Base-by-base conservation (phyloP, 176 grass and related monocot species). In the Rhynchospora pubera region DNA sequence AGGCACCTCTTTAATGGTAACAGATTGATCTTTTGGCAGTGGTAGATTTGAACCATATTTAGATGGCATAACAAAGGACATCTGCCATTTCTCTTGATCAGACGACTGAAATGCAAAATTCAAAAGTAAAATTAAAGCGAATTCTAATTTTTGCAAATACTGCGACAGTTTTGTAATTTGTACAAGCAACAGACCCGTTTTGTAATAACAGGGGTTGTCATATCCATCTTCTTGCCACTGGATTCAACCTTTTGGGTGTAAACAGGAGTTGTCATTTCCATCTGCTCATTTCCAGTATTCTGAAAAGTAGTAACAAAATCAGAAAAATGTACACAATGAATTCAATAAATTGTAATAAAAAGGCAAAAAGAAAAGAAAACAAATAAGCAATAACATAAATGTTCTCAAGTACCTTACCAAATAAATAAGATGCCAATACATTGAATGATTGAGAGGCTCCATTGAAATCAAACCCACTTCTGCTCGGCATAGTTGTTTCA, bases 181-280 rank as follows among this genome's bases (percentile, higher is more conserved):
- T 62, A 67, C 62, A 63, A 19, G 34, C 16, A 10, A 28, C 69
- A 13, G 75, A 90, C 90, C 87, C 87, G 85, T 83, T 83, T 97
- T 63, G 92, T 94, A 86, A 97, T 88, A 62, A 97, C 95, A 30
- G 92, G 95, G 15, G 95, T 97, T 28, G 95, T 94, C 95, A 94
- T 97, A 21, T 97, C 92, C 95, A 97, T 94, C 10, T 80, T 89
- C 88, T 93, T 78, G 3, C 92, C 70, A 19, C 42, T 68, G 18
- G 60, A 43, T 47, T 89, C 87, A 7, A 81, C 84, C 79, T 93
- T 92, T 57, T 66, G 53, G 62, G 90, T 94, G 68, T 87, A 87
- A 82, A 97, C 92, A 86, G 95, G 94, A 57, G 92, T 91, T 73
- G 92, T 97, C 92, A 97, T 97, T 85, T 97, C 85, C 95, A 97